phyloP scores from a whole-genome alignment of 768 basidiomycete species.

The Naganishia vaughanmartiniae region DNA sequence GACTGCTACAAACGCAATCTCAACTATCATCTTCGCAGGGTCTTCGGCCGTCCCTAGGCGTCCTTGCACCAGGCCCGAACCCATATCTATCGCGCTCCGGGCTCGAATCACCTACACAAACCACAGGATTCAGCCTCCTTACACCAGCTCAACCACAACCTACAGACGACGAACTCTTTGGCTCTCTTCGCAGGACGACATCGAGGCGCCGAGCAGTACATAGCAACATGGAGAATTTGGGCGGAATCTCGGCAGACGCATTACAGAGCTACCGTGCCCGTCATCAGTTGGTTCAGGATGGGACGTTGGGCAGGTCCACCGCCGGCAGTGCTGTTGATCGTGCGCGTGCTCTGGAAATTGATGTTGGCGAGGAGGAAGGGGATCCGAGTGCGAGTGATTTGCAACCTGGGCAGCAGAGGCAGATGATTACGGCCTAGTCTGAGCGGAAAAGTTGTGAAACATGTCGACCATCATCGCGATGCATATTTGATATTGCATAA shows the following conservation, averaged over 20 bases:
- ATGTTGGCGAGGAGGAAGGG: not conserved
- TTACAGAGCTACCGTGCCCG: conserved; percentile 18
- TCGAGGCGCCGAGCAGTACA: not conserved
- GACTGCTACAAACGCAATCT: conserved; percentile 19
- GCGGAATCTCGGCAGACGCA: conserved; percentile 9
- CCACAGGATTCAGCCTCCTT: conserved; percentile 15
- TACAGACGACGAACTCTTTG: conserved; percentile 4
- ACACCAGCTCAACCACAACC: conserved; percentile 15
- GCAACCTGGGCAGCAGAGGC: conserved; percentile 4
- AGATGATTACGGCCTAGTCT: conserved; percentile 14
- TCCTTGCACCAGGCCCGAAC: conserved; percentile 17
- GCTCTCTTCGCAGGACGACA: not conserved
- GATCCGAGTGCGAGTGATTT: not conserved
- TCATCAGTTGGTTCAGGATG: conserved; percentile 10
- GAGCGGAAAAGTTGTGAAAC: not conserved
- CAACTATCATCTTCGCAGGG: conserved; percentile 14
- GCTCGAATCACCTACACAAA: conserved; percentile 14
- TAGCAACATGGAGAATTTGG: conserved; percentile 7
- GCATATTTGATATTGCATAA: not conserved
- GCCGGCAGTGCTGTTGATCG: conserved; percentile 14
- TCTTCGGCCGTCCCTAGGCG: conserved; percentile 14
- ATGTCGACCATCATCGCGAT: not conserved
- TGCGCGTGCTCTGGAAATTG: conserved; percentile 1
- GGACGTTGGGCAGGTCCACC: conserved; percentile 12
- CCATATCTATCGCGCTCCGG: conserved; percentile 17